Base-by-base conservation (phyloP, 2,329 filamentous ascomycete genomes). In the Xylariaceae sp. region DNA sequence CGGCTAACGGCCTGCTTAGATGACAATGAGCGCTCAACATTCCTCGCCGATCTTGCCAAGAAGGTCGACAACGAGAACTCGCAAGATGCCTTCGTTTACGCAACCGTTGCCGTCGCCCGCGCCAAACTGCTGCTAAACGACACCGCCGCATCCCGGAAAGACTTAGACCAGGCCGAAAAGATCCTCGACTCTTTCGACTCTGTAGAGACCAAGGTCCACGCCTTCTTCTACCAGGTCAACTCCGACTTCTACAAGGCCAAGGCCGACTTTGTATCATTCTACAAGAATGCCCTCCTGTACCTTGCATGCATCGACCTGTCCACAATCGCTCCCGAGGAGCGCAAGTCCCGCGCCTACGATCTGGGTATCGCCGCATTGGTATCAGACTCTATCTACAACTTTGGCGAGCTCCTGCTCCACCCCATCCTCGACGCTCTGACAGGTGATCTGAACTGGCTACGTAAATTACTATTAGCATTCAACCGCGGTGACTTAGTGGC, bases 351-450 rank as follows among this genome's bases (percentile, higher is more conserved):
- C 68, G 94, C 94, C 50, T 96, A 96, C 77, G 92, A 97, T 74
- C 87, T 99, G 63, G 89, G 89, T 71, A 88, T 97, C 56, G 92
- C 94, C 34, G 94, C 94, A 8, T 83, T 99, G 7, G 89, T 97
- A 45, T 97, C 92, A 54, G 90, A 93, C 71, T 90, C 86, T 70
- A 99, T 97, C 78, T 97, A 99, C 85, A 99, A 99, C 80, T 99
- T 99, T 69, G 94, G 94, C 74, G 94, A 99, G 80, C 87, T 99
- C n/a, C 85, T 99, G 37, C 84, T 99, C 67, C 94, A 99, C 74
- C 94, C 94, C 2, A 96, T 99, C 71, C 87, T 99, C 64, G 90
- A 96, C 72, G 88, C 89, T 17, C 84, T 99, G 70, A 85, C 87
- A 68, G 87, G 88, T 23, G 83, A 87, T 48, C 85, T 95, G 73